Conservation (phyloP, 805 yeast genomes). For the Myxozyma geophila region DNA sequence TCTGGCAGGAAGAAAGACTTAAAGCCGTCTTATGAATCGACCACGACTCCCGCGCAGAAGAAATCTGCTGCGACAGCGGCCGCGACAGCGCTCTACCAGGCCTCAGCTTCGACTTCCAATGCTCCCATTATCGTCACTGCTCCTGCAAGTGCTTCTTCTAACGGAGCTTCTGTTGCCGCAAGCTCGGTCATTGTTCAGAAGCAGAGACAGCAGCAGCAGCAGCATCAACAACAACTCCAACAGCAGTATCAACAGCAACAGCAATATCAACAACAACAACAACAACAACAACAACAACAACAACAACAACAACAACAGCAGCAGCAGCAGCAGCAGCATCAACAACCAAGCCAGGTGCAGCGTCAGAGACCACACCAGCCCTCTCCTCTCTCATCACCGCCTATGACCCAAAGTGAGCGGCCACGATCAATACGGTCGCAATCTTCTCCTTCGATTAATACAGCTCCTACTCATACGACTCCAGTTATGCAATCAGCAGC, state of each 20-base stretch:
- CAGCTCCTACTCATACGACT: constrained; percentile 1
- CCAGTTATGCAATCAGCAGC: neutral
- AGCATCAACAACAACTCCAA: neutral
- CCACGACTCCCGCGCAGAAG: constrained; percentile 1
- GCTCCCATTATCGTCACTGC: constrained; percentile 11
- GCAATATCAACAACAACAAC: constrained; percentile 7
- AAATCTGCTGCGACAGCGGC: constrained; percentile 17
- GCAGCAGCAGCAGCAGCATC: constrained; percentile 7
- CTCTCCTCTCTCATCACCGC: constrained; percentile 3
- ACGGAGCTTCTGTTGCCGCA: constrained; percentile 3
- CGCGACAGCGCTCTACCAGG: constrained; percentile 7
- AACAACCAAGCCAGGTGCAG: neutral
- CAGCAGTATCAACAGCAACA: neutral
- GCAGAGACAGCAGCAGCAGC: constrained; percentile 4
- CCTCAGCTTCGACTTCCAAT: constrained; percentile 3
- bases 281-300: constrained; percentile 8
- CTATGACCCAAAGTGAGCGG: constrained; percentile 3
- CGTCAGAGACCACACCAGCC: neutral
- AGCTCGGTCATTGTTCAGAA: neutral
- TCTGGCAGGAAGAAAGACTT: constrained; percentile 1
- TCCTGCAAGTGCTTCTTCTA: neutral
- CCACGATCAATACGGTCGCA: constrained; percentile 8
- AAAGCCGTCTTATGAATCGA: neutral
- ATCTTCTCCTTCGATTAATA: constrained; percentile 1
- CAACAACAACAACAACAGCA: neutral